Base-by-base conservation (phyloP, 2,329 filamentous ascomycete species). In the Pseudocercospora vitis region DNA sequence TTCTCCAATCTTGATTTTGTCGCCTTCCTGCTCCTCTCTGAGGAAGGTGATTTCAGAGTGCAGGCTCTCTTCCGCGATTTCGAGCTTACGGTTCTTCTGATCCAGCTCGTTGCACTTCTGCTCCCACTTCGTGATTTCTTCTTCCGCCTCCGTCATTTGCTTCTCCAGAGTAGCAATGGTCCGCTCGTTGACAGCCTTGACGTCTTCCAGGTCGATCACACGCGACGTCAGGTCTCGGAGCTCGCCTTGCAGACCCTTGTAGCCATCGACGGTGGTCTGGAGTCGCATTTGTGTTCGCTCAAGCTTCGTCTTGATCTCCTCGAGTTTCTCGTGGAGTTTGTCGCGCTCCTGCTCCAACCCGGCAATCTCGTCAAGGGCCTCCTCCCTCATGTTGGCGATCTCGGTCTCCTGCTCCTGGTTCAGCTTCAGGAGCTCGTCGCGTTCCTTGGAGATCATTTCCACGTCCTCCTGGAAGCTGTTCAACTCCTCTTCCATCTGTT, bases 1-100 rank as follows among this genome's bases (percentile, higher is more conserved):
- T 66, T 97, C 91, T 31, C 92, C 90, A 65, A 99, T 97, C 73
- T 91, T 91, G 69, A 99, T 95, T 79, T 99, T 99, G 76, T 99
- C 94, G 14, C 83, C 84, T 72, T 99, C 94, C 71, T 99, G 94
- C 75, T 99, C 94, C 69, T 99, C 94, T 1, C 94, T 86, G 47
- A 99, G 73, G 79, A 99, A 99, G 1, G 89, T 86, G 72, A 97
- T 95, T 71, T 99, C 94, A 55, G 87, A 87, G 65, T 96, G 92
- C 52, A 88, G 87, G 4, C 89, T 95, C 72, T 99, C 94, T 60
- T 92, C 87, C 68, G 97, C 91, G 26, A 99, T 89, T 3, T 88
- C 86, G 2, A 97, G 79, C 49, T 91, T 84, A 65, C 95, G 88
- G 44, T 88, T 86, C 77, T 97, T 97, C 63, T 87, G 84, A 67